phyloP scores from a whole-genome alignment of 371 early-diverging fungal species.

The Circinella minor region DNA sequence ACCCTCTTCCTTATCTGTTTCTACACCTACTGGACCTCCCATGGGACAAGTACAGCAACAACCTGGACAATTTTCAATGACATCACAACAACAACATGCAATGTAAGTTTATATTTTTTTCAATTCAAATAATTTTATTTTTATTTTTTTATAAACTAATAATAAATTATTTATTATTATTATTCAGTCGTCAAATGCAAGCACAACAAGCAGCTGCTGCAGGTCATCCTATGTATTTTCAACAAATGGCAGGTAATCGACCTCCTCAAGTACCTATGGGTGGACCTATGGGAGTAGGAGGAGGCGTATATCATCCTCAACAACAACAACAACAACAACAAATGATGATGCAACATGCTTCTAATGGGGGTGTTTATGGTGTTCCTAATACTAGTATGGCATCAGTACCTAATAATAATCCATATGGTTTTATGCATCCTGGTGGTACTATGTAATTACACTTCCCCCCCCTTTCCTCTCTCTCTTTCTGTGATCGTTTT shows the following conservation, averaged over 20 bases:
- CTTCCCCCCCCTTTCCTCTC: not conserved
- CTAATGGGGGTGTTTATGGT: slow-evolving; percentile 12
- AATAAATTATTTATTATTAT: no score
- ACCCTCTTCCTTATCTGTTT: slow-evolving; percentile 3
- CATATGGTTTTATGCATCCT: slow-evolving; percentile 24
- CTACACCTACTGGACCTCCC: not conserved
- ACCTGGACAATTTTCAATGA: not conserved
- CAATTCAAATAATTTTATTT: no score
- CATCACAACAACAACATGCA: slow-evolving; percentile 8
- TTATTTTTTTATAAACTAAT: no score
- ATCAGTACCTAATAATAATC: slow-evolving; percentile 13
- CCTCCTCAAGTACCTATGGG: slow-evolving; percentile 8
- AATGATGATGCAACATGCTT: slow-evolving; percentile 16
- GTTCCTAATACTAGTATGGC: slow-evolving; percentile 18
- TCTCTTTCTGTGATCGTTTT: no score
- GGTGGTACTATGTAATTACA: slow-evolving; percentile 21
- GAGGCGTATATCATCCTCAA: slow-evolving; percentile 15
- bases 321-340: slow-evolving; percentile 5
- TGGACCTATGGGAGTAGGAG: slow-evolving; percentile 13
- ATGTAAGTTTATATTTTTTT: not conserved
- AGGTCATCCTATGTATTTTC: slow-evolving; percentile 22
- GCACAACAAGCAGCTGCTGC: slow-evolving; percentile 16
- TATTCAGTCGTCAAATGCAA: slow-evolving; percentile 14
- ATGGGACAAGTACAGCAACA: slow-evolving; percentile 1
- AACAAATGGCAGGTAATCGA: slow-evolving; percentile 21